Percentiles rank a stretch among this genome's conserved stretches.
Evolutionary conservation across 2,329 filamentous ascomycete species (phyloP).

Genomic region (Herpotrichia juniperi): DNA sequence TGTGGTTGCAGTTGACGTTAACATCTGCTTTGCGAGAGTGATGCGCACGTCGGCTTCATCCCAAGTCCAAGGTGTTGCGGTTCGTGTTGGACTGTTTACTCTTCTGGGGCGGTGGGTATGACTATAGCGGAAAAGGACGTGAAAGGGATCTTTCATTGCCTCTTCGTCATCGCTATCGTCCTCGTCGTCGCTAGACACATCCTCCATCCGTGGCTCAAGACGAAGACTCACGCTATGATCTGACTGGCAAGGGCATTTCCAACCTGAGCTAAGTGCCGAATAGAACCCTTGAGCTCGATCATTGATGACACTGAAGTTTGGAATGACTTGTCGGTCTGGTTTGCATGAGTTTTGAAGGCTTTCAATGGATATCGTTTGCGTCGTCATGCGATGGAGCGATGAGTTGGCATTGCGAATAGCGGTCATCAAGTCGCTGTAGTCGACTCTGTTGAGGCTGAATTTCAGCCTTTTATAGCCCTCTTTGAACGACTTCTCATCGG

Average conservation of each 20-base stretch:
- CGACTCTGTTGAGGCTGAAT: conserved; percentile 33
- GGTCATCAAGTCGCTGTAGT: conserved; percentile 33
- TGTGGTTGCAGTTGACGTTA: neutral
- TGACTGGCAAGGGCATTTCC: conserved; percentile 29
- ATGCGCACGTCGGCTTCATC: conserved; percentile 26
- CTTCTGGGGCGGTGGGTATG: conserved; percentile 2
- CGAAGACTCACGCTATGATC: conserved; percentile 31
- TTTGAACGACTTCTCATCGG: conserved; percentile 26
- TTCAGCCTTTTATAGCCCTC: conserved; percentile 35
- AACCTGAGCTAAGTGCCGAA: conserved; percentile 22
- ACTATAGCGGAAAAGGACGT: conserved; percentile 23
- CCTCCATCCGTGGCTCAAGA: conserved; percentile 25
- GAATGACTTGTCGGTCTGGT: conserved; percentile 6
- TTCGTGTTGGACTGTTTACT: neutral
- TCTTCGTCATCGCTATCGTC: conserved; percentile 16
- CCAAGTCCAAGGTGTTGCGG: conserved; percentile 21
- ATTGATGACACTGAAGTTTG: conserved; percentile 28
- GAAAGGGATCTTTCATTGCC: conserved; percentile 19
- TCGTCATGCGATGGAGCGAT: conserved; percentile 27
- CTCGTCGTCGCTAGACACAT: conserved; percentile 15
- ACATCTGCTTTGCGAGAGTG: conserved; percentile 1
- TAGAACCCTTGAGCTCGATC: conserved; percentile 24
- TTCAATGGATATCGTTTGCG: conserved; percentile 26
- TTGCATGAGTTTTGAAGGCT: conserved; percentile 11
- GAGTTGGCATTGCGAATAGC: conserved; percentile 26